These are phyloP conservation scores for Termitomyces sp. DNA, from an alignment of 768 basidiomycete genomes.

Conservation along the genomic window DNA sequence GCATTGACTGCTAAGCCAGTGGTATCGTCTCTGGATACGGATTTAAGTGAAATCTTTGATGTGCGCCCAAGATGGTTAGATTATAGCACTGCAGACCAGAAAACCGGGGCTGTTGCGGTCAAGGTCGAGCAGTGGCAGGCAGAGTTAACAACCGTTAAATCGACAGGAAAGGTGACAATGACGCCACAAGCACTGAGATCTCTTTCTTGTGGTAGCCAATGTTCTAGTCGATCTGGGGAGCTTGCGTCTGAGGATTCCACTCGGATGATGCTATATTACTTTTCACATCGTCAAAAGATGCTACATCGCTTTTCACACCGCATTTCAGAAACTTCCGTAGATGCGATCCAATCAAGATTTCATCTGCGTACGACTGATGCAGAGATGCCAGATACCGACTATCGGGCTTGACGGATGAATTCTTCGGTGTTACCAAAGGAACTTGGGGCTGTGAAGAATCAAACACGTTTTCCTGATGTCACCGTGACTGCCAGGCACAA, in stretches of 20 bases:
- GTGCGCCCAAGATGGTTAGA: background rate
- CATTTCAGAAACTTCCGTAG: too few species aligned
- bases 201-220: background rate
- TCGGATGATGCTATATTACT: background rate
- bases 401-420: background rate
- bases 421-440: background rate
- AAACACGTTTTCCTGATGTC: background rate
- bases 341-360: background rate
- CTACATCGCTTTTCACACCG: too few species aligned
- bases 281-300: too few species aligned
- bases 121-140: background rate
- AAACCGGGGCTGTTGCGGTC: background rate
- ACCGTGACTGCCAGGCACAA: too few species aligned
- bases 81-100: background rate
- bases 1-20: background rate
- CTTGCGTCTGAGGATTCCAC: background rate
- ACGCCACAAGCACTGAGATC: background rate
- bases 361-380: background rate
- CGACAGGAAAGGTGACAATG: background rate
- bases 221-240: background rate
- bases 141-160: too few species aligned
- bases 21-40: background rate
- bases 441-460: background rate
- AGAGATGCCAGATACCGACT: background rate
- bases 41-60: background rate